Evolutionary conservation across 805 yeast species (phyloP).

Genomic region (Jamesozyma spencerorum): DNA sequence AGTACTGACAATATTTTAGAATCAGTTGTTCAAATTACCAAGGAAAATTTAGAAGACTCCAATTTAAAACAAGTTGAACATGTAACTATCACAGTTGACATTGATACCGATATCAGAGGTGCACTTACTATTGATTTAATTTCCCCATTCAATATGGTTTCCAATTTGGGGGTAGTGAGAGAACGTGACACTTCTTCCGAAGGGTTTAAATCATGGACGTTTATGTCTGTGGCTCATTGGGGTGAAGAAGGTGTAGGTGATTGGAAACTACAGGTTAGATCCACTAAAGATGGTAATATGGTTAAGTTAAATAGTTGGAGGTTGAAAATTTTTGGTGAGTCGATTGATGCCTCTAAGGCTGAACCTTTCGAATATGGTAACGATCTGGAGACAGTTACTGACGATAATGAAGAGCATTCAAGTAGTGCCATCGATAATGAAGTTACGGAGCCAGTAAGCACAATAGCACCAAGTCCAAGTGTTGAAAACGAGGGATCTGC

Average conservation of each 20-base stretch:
- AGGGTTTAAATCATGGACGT: conserved; percentile 79
- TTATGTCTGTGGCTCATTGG: conserved; percentile 98
- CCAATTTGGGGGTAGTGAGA: conserved; percentile 66
- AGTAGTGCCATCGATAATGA: not conserved
- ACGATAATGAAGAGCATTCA: not conserved
- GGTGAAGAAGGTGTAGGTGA: conserved; percentile 85
- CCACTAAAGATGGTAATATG: conserved; percentile 31
- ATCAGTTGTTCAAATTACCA: conserved; percentile 38
- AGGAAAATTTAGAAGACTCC: conserved; percentile 40
- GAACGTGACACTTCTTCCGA: conserved; percentile 42
- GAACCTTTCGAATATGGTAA: conserved; percentile 42
- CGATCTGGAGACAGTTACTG: conserved; percentile 18
- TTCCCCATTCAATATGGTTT: conserved; percentile 69
- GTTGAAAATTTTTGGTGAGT: conserved; percentile 73
- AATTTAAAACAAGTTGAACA: conserved; percentile 77
- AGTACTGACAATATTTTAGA: conserved; percentile 21
- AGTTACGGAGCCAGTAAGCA: conserved; percentile 3
- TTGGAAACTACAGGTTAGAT: conserved; percentile 68
- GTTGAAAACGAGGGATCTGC: no score
- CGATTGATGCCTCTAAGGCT: conserved; percentile 54
- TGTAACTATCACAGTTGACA: conserved; percentile 69
- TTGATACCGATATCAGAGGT: conserved; percentile 61
- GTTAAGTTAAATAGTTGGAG: conserved; percentile 58
- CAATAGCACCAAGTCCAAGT: not conserved
- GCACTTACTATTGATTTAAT: conserved; percentile 50